phyloP scores from a whole-genome alignment of 441 rosid genomes.

The Jatropha multifida region DNA sequence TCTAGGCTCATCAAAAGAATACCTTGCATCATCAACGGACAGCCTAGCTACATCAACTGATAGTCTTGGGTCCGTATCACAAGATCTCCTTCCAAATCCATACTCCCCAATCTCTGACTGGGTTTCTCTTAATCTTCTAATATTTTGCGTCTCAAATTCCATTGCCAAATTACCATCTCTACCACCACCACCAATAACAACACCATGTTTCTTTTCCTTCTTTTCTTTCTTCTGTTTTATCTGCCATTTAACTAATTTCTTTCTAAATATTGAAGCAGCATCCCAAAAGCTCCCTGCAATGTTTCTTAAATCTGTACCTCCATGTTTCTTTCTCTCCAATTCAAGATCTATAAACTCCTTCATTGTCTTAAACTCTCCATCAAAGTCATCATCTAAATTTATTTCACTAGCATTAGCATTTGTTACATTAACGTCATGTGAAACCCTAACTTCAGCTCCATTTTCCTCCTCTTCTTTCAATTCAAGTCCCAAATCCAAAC shows the following conservation, averaged over 20 bases:
- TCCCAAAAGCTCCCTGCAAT: conserved; percentile 85
- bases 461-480: conserved; percentile 53
- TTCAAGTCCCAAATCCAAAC: conserved; percentile 35
- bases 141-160: conserved; percentile 66
- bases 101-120: conserved; percentile 98
- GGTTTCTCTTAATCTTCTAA: conserved; percentile 78
- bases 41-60: conserved; percentile 77
- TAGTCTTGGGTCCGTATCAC: conserved; percentile 93
- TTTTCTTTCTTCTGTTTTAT: conserved; percentile 68
- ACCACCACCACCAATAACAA: conserved; percentile 12
- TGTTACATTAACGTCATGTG: conserved; percentile 28
- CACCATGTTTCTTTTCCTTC: conserved; percentile 41
- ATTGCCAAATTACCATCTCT: conserved; percentile 58
- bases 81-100: conserved; percentile 87
- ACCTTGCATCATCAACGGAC: conserved; percentile 72
- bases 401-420: conserved; percentile 27
- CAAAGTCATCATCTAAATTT: conserved; percentile 50
- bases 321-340: conserved; percentile 62
- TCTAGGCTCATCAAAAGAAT: conserved; percentile 88
- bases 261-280: conserved; percentile 89
- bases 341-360: conserved; percentile 57
- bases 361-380: conserved; percentile 73
- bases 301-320: conserved; percentile 52
- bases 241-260: conserved; percentile 91
- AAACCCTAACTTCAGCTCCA: conserved; percentile 36